phyloP scores from a whole-genome alignment of 306 rosid species.

The Vicia faba region DNA sequence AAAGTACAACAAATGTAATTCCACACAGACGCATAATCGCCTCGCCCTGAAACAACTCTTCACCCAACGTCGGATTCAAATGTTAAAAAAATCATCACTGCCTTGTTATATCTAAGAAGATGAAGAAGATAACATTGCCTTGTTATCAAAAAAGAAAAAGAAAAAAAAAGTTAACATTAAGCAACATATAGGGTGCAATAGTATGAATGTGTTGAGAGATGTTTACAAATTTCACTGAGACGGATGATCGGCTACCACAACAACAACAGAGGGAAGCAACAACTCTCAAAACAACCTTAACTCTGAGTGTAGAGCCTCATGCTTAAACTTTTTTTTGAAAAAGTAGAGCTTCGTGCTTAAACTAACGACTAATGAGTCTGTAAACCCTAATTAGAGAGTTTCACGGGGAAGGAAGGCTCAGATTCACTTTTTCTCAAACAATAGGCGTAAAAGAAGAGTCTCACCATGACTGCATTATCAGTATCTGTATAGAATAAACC shows the following conservation, averaged over 20 bases:
- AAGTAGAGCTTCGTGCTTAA: slow-evolving; percentile 37
- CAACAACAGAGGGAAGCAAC: neutral
- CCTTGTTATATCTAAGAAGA: slow-evolving; percentile 18
- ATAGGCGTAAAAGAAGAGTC: neutral
- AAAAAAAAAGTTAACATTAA: neutral
- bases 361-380: slow-evolving; percentile 25
- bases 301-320: slow-evolving; percentile 29
- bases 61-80: slow-evolving; percentile 31
- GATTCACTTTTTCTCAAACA: slow-evolving; percentile 24
- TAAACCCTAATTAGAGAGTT: neutral
- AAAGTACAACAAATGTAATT: neutral
- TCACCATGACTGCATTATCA: slow-evolving; percentile 31
- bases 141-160: neutral
- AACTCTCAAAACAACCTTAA: neutral
- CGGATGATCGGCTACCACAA: neutral
- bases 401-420: slow-evolving; percentile 10
- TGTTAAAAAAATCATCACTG: slow-evolving; percentile 33
- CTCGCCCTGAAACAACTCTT: slow-evolving; percentile 34
- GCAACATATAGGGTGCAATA: neutral
- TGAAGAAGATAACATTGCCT: neutral
- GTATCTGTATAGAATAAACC: slow-evolving; percentile 6
- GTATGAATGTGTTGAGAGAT: neutral
- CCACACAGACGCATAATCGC: slow-evolving; percentile 24
- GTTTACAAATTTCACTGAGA: neutral
- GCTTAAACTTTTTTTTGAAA: too few relatives aligned